A percentile compares a stretch with the other conserved stretches of the same genome.
Evolutionary conservation across 2,329 filamentous ascomycete genomes (phyloP).

Genomic region (Beauveria asiatica): DNA sequence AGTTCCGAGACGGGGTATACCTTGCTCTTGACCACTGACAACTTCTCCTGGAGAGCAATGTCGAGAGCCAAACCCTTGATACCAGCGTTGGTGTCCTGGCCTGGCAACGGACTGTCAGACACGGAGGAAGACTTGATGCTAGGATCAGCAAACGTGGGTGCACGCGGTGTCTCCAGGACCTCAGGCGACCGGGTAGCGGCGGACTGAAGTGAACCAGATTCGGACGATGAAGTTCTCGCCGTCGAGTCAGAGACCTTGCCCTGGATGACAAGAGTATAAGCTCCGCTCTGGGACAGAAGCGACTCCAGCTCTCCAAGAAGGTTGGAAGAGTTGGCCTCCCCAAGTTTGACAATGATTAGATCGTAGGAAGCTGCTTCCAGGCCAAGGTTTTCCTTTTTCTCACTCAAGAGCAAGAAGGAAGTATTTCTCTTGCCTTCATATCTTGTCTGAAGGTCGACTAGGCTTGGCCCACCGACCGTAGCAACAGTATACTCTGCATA

Average conservation of each 20-base stretch:
- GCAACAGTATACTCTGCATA: slow-evolving; percentile 4
- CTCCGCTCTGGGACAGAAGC: neutral
- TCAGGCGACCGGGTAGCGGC: neutral
- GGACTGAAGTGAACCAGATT: neutral
- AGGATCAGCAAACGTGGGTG: neutral
- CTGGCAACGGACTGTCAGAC: neutral
- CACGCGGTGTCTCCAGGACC: neutral
- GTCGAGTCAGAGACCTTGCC: neutral
- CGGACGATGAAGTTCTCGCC: neutral
- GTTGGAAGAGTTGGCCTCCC: neutral
- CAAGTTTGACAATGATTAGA: neutral
- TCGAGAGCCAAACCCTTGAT: neutral
- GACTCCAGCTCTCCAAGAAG: neutral
- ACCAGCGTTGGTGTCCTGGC: neutral
- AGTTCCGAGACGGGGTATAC: neutral
- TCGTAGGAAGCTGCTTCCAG: neutral
- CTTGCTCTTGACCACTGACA: neutral
- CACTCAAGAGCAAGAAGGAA: neutral
- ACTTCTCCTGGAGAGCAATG: neutral
- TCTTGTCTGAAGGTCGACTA: neutral
- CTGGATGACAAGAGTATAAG: neutral
- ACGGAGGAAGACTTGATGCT: neutral
- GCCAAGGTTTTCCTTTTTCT: neutral
- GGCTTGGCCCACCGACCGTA: neutral
- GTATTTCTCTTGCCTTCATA: neutral